A percentile compares a stretch with the other conserved stretches of the same genome.
Evolutionary conservation across 2,329 filamentous ascomycete genomes (phyloP).

Genomic region (Coniella vitis): DNA sequence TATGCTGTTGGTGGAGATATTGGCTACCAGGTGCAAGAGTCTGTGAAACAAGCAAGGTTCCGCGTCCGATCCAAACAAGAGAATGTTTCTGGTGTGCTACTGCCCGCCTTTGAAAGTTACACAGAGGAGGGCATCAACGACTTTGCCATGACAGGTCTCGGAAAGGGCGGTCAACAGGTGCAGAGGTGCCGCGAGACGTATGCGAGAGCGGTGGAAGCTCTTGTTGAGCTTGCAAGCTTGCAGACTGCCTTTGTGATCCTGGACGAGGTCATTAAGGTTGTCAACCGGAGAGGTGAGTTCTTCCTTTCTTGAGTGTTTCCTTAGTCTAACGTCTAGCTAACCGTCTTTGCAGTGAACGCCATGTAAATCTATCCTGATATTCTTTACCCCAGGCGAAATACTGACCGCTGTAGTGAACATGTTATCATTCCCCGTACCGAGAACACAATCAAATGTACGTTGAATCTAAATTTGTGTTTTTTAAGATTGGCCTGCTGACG

Average conservation of each 20-base stretch:
- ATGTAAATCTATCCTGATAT: slow-evolving; percentile 54
- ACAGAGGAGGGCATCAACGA: slow-evolving; percentile 86
- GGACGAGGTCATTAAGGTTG: slow-evolving; percentile 98
- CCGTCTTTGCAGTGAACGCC: slow-evolving; percentile 65
- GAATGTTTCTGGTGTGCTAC: slow-evolving; percentile 93
- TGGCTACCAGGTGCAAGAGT: slow-evolving; percentile 95
- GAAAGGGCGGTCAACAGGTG: slow-evolving; percentile 95
- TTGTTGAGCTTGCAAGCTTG: slow-evolving; percentile 89
- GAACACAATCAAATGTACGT: slow-evolving; percentile 94
- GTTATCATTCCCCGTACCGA: slow-evolving; percentile 97
- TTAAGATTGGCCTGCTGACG: not conserved
- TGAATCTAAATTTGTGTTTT: not conserved
- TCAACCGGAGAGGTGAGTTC: slow-evolving; percentile 78
- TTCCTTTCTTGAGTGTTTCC: not conserved
- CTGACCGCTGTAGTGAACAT: slow-evolving; percentile 55
- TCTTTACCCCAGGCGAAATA: not conserved
- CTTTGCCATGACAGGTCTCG: slow-evolving; percentile 90
- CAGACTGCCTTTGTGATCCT: slow-evolving; percentile 98
- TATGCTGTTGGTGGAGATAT: slow-evolving; percentile 96
- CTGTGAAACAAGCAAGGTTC: slow-evolving; percentile 86
- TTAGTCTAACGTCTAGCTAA: slow-evolving; percentile 27
- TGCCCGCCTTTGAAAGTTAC: slow-evolving; percentile 90
- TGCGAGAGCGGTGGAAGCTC: slow-evolving; percentile 86
- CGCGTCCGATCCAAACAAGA: slow-evolving; percentile 92
- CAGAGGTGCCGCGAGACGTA: slow-evolving; percentile 94